Percentiles rank a stretch among this genome's conserved stretches.
Conservation (phyloP, 345 rosid species). For the Moricandia arvensis region DNA sequence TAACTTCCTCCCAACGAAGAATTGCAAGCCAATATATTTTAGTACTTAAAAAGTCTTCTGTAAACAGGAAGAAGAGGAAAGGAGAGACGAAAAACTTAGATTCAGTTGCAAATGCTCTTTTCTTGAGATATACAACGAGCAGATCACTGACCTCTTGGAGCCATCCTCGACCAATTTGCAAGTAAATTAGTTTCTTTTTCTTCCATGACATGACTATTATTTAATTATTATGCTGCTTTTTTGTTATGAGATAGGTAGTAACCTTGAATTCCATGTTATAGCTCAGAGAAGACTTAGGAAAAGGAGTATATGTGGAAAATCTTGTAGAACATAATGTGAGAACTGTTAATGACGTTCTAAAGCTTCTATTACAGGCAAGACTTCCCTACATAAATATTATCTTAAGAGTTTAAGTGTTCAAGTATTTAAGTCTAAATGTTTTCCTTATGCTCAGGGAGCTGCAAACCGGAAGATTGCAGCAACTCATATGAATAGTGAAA, state of each 20-base stretch:
- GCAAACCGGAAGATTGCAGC: conserved; percentile 86
- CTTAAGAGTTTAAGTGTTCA: conserved; percentile 21
- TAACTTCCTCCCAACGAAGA: neutral
- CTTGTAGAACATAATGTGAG: conserved; percentile 68
- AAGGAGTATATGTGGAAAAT: conserved; percentile 89
- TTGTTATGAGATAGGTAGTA: conserved; percentile 27
- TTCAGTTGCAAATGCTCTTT: conserved; percentile 92
- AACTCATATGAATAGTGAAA: conserved; percentile 90
- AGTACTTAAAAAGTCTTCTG: conserved; percentile 10
- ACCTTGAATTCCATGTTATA: conserved; percentile 42
- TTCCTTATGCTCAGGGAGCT: conserved; percentile 58
- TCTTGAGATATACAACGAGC: conserved; percentile 93
- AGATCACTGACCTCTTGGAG: conserved; percentile 86
- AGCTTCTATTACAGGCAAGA: conserved; percentile 70
- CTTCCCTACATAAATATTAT: conserved; percentile 17
- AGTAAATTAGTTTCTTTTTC: conserved; percentile 43
- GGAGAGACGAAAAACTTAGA: conserved; percentile 69
- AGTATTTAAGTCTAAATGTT: conserved; percentile 10
- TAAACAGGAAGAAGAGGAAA: conserved; percentile 73
- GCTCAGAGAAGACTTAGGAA: conserved; percentile 92
- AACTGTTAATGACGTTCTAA: conserved; percentile 68
- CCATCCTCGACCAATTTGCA: conserved; percentile 85
- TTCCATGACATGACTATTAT: conserved; percentile 10
- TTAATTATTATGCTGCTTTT: neutral
- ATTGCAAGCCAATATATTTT: neutral